Evolutionary conservation across 2,329 filamentous ascomycete genomes (phyloP), one percentile per base, ranked within the genome.

Genomic region (Cylindrodendrum hubeiense): DNA sequence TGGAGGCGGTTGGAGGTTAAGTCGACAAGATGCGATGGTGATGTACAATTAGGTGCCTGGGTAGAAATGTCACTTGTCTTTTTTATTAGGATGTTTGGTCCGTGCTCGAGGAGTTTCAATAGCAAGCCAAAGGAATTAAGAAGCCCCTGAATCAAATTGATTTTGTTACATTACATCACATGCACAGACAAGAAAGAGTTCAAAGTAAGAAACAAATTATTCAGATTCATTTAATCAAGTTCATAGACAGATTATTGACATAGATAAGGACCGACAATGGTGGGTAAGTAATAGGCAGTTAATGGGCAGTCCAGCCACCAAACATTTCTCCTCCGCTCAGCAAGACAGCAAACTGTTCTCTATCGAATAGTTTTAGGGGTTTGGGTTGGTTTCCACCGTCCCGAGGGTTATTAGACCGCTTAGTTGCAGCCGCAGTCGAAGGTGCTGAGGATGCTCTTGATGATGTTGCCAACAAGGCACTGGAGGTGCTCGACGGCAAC

Each of bases 401-500:
- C 34, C 22, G 41, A 17, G 17, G 12, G 21, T 24, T 30, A 13
- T 19, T 9, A 24, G 22, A 37, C n/a, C 24, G 50, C 54, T 71
- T 75, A 77, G 15, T 49, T 33, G 73, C 78, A 80, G 71, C 74
- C 70, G 71, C 77, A 80, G 71, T 76, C 63, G 68, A 79, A 80
- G 41, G 68, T 71, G 61, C 63, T 62, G 60, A 79, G 63, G 54
- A 80, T 63, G 53, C 63, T 63, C 59, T 69, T 72, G 66, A 78
- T 57, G 47, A 80, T 62, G 58, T 70, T 75, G 59, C 75, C 77
- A 54, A 79, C 75, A n/a, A 77, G 60, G 71, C 78, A 77, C 34
- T 80, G 75, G 56, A 80, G 71, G 41, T 73, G 60, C 19, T 76
- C 65, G 47, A 79, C 71, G 52, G 73, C 73, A 30, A 77, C 26